Base-by-base conservation (phyloP, 352 stramenopile genomes). In the Phytopythium kandeliae region DNA sequence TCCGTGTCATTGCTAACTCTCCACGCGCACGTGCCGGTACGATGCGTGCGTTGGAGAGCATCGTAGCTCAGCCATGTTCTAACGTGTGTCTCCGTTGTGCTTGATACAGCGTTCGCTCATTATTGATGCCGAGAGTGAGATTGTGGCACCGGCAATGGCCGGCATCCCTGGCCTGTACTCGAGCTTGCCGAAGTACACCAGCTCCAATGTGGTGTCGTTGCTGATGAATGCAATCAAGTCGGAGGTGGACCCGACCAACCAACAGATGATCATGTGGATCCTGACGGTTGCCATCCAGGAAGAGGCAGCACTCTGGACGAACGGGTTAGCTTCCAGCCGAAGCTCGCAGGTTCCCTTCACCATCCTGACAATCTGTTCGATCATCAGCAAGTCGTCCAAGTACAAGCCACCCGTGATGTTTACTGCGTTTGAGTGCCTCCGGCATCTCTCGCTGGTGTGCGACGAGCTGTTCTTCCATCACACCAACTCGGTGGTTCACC, bases 231-330 rank as follows among this genome's bases (percentile, higher is more conserved):
- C 78, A 15, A 79, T 92, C 43, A 95, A 95, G 48, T 79, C 65
- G 0, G 84, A 95, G 54, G 76, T 52, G 30, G 84, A 95, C 42
- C 81, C 84, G 6, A 92, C 84, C 13, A 95, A 95, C 57, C 81
- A 92, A 60, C 84, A 95, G 51, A 92, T 95, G 84, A 86, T 87
- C 46, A 85, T 95, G 60, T 95, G 84, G 84, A 71, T 91, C 46
- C 65, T 95, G 45, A 89, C 79, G 2, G 80, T 95, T 17, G 84
- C 84, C 2, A 91, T 92, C 43, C 81, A 92, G 51, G 79, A 95
- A 58, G 84, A 95, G 56, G 82, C 81, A n/a, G 74, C 74, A 28
- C 89, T 87, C 48, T 95, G 84, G 84, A 84, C 81, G 8, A 82
- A 70, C 12, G 84, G 84, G 1, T 54, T 92, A 19, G 75, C 80